phyloP scores from a whole-genome alignment of 2,329 filamentous ascomycete species.

The Nemania bipapillata region DNA sequence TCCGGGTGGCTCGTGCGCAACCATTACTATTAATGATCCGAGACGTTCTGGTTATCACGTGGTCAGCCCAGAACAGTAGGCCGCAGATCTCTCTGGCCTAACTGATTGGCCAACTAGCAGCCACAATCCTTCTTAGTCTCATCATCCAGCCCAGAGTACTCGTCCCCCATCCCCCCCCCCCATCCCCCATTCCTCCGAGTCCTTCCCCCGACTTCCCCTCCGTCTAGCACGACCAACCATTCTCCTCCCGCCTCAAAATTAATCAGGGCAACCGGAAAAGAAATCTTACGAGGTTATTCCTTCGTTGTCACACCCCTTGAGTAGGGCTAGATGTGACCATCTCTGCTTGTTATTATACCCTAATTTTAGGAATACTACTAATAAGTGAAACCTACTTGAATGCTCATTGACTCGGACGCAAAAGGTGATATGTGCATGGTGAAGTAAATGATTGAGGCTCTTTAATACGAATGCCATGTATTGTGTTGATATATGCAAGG shows the following conservation, averaged over 20 bases:
- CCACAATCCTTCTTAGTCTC: background rate
- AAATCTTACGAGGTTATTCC: background rate
- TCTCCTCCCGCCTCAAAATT: background rate
- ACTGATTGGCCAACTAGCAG: conserved; percentile 19
- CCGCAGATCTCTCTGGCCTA: background rate
- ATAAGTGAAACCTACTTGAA: background rate
- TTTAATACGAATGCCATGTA: background rate
- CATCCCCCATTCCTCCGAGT: background rate
- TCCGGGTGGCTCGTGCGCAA: background rate
- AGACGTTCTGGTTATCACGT: conserved; percentile 30
- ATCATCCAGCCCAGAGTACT: background rate
- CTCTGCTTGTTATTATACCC: background rate
- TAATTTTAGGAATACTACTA: background rate
- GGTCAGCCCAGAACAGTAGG: conserved; percentile 10
- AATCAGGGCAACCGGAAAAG: background rate
- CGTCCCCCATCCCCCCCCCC: background rate
- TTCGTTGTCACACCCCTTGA: background rate
- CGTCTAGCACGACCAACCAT: no score
- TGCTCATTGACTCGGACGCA: background rate
- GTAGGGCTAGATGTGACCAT: background rate
- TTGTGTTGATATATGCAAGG: background rate
- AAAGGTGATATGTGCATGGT: background rate
- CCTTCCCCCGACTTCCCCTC: no score
- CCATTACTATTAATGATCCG: background rate
- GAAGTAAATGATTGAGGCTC: background rate